Base-by-base conservation (phyloP, 2,329 filamentous ascomycete species). In the Pestalotiopsis fici region DNA sequence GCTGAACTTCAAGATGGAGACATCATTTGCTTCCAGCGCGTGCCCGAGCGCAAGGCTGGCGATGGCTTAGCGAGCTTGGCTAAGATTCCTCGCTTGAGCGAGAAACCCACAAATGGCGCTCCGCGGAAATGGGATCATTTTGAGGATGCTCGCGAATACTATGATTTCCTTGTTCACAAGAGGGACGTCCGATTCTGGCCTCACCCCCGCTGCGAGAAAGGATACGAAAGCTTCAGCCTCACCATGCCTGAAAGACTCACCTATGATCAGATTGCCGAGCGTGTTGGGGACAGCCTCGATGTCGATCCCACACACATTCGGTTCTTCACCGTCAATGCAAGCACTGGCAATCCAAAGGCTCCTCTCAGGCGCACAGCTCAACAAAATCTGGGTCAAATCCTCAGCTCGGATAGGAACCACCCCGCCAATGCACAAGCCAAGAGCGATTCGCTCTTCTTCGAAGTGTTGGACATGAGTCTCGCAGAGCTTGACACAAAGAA, bases 1-100 rank as follows among this genome's bases (percentile, higher is more conserved):
- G 96, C 96, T 1, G 97, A 99, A 78, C 92, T 99, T 27, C 95
- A 98, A 77, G 95, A 99, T 74, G 96, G 96, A 61, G 96, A 99
- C 76, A 97, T 99, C 72, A 90, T 99, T 66, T 97, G 95, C 76
- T 98, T 98, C 81, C 96, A 99, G 78, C 88, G 88, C 68, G 83
- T 86, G 28, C 81, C 77, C 1, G 86, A 88, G 59, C 80, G 80
- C 47, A 87, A 86, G 74, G 76, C 82, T 11, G 73, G 72, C 28
- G 76, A 78, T 50, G 78, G 78, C 31, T 71, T 82, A 7, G 79
- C 79, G 9, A 81, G 81, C 70, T 72, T 82, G 13, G 79, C 79
- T 9, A 82, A 82, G 71, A 79, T 78, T 59, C 72, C 81, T 15
- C 77, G 78, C 1, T 68, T 81, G 47, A 78, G 78, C 50, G 82